These are phyloP conservation scores for Chaetomium fimeti DNA, from an alignment of 495 filamentous ascomycete genomes.

Conservation along the genomic window DNA sequence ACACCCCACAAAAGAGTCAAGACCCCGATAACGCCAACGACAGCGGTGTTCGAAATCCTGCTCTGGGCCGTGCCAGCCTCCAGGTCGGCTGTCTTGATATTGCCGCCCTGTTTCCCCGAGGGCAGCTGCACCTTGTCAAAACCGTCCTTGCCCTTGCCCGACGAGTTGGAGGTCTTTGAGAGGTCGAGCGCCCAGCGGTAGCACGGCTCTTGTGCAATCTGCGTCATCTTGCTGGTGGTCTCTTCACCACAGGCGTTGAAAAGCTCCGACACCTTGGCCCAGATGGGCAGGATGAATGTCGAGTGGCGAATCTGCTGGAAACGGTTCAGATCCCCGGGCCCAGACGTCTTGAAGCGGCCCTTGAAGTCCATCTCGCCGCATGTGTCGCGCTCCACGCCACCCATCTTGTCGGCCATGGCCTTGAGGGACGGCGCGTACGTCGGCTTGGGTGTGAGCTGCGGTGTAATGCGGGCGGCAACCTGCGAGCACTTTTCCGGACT, in stretches of 20 bases:
- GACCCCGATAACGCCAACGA: not conserved
- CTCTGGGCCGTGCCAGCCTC: not conserved
- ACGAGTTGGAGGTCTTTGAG: not conserved
- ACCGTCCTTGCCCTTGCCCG: not conserved
- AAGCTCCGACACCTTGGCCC: conserved; percentile 7
- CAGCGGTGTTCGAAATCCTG: not conserved
- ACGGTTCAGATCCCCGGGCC: not conserved
- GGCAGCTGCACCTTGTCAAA: not conserved
- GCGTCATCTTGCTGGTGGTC: not conserved
- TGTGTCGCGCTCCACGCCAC: conserved; percentile 10
- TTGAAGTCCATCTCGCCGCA: conserved; percentile 10
- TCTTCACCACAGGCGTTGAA: conserved; percentile 7
- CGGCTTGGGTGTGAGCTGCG: conserved; percentile 10
- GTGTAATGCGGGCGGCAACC: conserved; percentile 10
- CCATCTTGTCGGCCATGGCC: conserved; percentile 11
- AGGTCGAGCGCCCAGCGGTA: conserved; percentile 10
- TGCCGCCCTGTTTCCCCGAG: not conserved
- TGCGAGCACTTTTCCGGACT: conserved; percentile 7
- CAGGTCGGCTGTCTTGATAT: not conserved
- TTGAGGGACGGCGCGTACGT: conserved; percentile 12
- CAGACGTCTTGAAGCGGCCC: not conserved
- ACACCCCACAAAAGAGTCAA: not conserved
- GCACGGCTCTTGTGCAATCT: conserved; percentile 2
- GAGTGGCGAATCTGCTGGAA: conserved; percentile 7
- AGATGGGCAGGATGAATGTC: conserved; percentile 10